Percentiles rank a stretch among this genome's conserved stretches.
Evolutionary conservation across 163 green algal species (phyloP).

Genomic region (Chlorella variabilis): DNA sequence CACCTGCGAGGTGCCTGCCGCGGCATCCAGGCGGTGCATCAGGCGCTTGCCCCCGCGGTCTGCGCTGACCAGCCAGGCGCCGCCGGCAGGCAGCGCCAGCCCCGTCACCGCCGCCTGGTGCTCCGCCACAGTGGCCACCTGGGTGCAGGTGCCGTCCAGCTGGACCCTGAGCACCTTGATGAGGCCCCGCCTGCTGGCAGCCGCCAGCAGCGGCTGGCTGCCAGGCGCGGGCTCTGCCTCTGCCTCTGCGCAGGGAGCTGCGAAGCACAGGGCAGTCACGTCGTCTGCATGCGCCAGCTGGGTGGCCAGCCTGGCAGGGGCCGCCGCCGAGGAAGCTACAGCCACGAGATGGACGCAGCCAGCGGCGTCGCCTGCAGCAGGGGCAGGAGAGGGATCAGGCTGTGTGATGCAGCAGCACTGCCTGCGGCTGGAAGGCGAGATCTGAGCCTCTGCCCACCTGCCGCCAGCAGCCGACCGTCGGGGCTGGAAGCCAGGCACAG

Average conservation of each 20-base stretch:
- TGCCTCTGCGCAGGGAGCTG: not conserved
- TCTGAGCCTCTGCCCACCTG: constrained; percentile 2
- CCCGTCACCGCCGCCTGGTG: constrained; percentile 3
- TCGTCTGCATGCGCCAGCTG: not conserved
- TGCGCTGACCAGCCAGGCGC: not conserved
- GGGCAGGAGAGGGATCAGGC: not conserved
- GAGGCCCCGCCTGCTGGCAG: not conserved
- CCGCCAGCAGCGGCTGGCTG: constrained; percentile 4
- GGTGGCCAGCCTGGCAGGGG: not conserved
- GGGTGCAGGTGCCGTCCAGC: not conserved
- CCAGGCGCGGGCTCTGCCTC: not conserved
- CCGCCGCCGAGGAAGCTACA: not conserved
- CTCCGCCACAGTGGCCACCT: not conserved
- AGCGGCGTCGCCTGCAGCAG: not conserved
- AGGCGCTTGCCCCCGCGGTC: not conserved
- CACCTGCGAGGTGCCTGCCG: not conserved
- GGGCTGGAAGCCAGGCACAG: constrained; percentile 1
- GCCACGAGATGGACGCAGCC: constrained; percentile 21
- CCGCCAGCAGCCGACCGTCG: constrained; percentile 10
- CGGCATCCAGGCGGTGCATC: not conserved
- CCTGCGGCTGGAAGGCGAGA: not conserved
- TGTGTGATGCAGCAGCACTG: not conserved
- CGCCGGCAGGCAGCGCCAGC: not conserved
- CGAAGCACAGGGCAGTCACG: not conserved
- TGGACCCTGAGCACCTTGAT: not conserved